Percentiles rank a stretch among this genome's conserved stretches.
These are phyloP conservation scores for Coriolopsis trogii DNA, from an alignment of 1,284 basidiomycete species.

Conservation along the genomic window DNA sequence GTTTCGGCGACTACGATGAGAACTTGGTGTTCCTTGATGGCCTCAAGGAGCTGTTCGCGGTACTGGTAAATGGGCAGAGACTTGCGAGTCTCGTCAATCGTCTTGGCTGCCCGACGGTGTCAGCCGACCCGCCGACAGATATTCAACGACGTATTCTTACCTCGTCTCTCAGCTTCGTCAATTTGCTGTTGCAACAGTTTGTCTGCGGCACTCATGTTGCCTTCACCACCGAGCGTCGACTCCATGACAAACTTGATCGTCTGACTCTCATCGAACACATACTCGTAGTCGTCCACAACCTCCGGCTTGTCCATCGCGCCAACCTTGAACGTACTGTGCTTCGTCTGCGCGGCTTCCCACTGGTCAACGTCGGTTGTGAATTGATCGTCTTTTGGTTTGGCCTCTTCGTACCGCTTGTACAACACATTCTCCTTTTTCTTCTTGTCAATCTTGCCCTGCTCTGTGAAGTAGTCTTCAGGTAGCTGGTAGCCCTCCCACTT, in stretches of 20 bases:
- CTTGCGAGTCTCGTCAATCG: slow-evolving; percentile 90
- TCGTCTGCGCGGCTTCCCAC: slow-evolving; percentile 93
- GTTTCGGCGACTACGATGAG: slow-evolving; percentile 93
- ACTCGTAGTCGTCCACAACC: slow-evolving; percentile 88
- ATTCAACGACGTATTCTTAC: slow-evolving; percentile 46
- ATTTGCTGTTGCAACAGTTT: slow-evolving; percentile 87
- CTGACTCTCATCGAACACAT: slow-evolving; percentile 97
- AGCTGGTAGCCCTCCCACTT: slow-evolving; percentile 93
- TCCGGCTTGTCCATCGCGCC: slow-evolving; percentile 90
- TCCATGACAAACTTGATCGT: slow-evolving; percentile 97
- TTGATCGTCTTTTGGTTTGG: slow-evolving; percentile 84
- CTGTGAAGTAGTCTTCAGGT: slow-evolving; percentile 97
- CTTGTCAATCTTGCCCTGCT: slow-evolving; percentile 97
- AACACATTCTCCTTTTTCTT: slow-evolving; percentile 95
- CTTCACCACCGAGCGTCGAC: slow-evolving; percentile 70
- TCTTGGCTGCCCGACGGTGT: slow-evolving; percentile 58
- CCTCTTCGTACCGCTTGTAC: slow-evolving; percentile 94
- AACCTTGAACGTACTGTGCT: slow-evolving; percentile 85
- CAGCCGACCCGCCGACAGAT: slow-evolving; percentile 1
- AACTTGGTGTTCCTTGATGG: slow-evolving; percentile 90
- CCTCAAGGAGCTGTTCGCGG: slow-evolving; percentile 86
- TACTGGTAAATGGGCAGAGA: slow-evolving; percentile 89
- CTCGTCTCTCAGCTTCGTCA: slow-evolving; percentile 89
- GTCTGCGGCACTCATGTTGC: slow-evolving; percentile 82
- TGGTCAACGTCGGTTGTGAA: slow-evolving; percentile 97